A percentile compares a stretch with the other conserved stretches of the same genome.
phyloP scores from a whole-genome alignment of 2,329 filamentous ascomycete genomes.

The Seiridium cupressi region DNA sequence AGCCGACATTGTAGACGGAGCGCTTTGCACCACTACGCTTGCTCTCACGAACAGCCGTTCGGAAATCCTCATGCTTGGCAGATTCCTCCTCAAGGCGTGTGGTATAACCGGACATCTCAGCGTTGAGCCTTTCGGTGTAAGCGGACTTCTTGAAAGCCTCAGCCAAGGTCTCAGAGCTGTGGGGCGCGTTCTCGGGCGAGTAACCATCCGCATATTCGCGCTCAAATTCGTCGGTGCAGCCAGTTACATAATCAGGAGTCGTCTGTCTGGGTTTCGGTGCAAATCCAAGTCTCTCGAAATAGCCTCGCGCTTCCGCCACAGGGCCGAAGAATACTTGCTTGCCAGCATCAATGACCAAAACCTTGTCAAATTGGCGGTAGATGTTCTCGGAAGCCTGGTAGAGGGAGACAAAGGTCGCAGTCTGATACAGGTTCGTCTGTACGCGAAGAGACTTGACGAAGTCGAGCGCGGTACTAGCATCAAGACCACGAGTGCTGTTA shows the following conservation, averaged over 20 bases:
- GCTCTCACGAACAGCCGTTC: constrained; percentile 70
- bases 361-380: constrained; percentile 78
- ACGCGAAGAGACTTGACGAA: constrained; percentile 71
- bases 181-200: constrained; percentile 65
- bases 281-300: constrained; percentile 78
- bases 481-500: constrained; percentile 68
- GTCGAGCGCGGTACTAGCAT: constrained; percentile 66
- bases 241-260: constrained; percentile 78
- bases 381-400: constrained; percentile 86
- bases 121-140: constrained; percentile 52
- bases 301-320: constrained; percentile 61
- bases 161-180: constrained; percentile 63
- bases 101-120: constrained; percentile 71
- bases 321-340: constrained; percentile 76
- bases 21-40: constrained; percentile 74
- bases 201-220: constrained; percentile 70
- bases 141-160: constrained; percentile 68
- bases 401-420: constrained; percentile 79
- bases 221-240: constrained; percentile 82
- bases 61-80: constrained; percentile 72
- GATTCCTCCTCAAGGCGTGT: constrained; percentile 61
- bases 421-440: constrained; percentile 80
- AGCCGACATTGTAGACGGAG: constrained; percentile 81
- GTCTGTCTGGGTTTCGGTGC: constrained; percentile 73
- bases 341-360: constrained; percentile 76